Base-by-base conservation (phyloP, 2,329 filamentous ascomycete species). In the Cercospora sesami region DNA sequence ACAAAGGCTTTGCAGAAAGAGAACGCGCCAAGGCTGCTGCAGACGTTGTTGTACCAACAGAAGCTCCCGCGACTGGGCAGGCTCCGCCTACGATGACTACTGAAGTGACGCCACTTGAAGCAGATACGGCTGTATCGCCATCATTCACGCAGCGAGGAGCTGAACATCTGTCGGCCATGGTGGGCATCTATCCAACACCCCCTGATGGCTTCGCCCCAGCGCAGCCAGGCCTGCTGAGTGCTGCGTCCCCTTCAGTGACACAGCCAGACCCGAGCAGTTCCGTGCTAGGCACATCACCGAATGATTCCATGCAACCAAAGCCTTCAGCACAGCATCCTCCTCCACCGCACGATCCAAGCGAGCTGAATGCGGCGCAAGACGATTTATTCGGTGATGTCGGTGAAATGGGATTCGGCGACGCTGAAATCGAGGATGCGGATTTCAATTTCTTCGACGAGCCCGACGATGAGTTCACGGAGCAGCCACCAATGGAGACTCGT, bases 371-470 rank as follows among this genome's bases (percentile, higher is more conserved):
- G 85, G 26, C 81, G 30, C 80, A 82, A 57, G 86, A 88, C 69
- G 86, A 90, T 73, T 81, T 92, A 5, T 91, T 92, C 74, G 89
- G 86, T 23, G 90, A 92, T 65, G 83, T 91, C 71, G 72, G 66
- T 9, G 72, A 68, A 16, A 70, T 72, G 39, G 70, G 68, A 10
- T 72, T 73, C 39, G 71, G 67, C 21, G 71, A 73, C 16, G 65
- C 71, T 39, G 70, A 72, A 23, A 65, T 73, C 33, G 93, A 90
- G 1, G 92, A 95, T 73, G 91, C 88, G 5, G 92, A 95, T 75
- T 94, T 94, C 77, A 92, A 87, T 76, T 94, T 94, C 78, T 94
- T 94, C 73, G 91, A 94, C 73, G 89, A 90, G 69, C 84, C 84
- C 2, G 81, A 80, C 58, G 81, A 72, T 57, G 69, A 66, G 1